Evolutionary conservation across 192 early-diverging fungal species (phyloP).

Genomic region (Backusella luteola): DNA sequence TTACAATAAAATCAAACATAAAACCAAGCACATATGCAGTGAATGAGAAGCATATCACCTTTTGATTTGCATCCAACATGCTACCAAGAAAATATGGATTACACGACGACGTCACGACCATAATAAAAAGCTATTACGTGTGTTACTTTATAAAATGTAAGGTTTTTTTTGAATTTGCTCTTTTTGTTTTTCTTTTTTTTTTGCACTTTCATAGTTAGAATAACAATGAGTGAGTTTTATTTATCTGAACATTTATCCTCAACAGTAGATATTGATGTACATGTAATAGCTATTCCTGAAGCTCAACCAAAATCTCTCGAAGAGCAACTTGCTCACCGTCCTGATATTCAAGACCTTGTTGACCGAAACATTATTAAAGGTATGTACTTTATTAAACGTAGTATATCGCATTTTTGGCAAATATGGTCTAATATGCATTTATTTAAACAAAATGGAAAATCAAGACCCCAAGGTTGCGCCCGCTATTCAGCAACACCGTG

Average conservation of each 20-base stretch:
- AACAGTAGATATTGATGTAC: not conserved
- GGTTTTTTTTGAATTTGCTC: not conserved
- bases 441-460: not conserved
- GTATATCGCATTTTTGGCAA: not conserved
- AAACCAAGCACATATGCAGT: not conserved
- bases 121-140: not conserved
- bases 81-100: not conserved
- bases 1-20: not conserved
- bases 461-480: constrained; percentile 52
- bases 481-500: constrained; percentile 43
- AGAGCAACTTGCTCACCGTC: constrained; percentile 53
- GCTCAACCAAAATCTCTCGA: constrained; percentile 39
- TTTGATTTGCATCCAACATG: not conserved
- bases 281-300: not conserved
- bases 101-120: not conserved
- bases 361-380: constrained; percentile 59
- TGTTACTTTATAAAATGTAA: not conserved
- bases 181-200: not conserved
- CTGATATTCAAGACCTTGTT: constrained; percentile 54
- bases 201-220: not conserved
- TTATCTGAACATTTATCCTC: not conserved
- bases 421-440: not conserved
- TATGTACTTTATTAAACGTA: not conserved
- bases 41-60: not conserved
- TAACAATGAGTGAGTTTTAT: not conserved